Evolutionary conservation across 2,329 filamentous ascomycete genomes (phyloP).

Genomic region (Fusarium metavorans): DNA sequence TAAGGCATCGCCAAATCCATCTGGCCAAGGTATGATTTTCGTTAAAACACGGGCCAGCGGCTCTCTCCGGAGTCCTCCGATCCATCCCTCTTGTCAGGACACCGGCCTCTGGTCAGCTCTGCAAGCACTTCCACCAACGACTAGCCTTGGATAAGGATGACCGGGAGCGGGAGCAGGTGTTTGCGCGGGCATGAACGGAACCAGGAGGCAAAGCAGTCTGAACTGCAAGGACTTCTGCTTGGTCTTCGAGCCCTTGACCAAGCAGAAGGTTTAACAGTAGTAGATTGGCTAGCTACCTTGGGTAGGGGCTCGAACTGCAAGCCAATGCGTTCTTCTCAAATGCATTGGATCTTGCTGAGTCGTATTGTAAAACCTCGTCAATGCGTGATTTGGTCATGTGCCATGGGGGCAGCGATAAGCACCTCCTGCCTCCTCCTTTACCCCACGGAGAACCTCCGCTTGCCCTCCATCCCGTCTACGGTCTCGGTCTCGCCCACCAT

Average conservation of each 20-base stretch:
- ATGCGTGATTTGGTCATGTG: constrained; percentile 33
- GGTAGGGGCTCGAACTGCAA: no score
- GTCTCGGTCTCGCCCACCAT: constrained; percentile 4
- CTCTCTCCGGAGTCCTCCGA: constrained; percentile 39
- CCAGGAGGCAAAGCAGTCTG: constrained; percentile 1
- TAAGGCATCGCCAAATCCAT: constrained; percentile 26
- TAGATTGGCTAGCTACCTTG: no score
- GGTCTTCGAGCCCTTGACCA: no score
- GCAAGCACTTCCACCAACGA: constrained; percentile 33
- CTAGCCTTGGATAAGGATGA: constrained; percentile 18
- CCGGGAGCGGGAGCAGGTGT: constrained; percentile 5
- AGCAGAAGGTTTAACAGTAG: no score
- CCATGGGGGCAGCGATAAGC: constrained; percentile 13
- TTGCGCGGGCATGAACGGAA: constrained; percentile 28
- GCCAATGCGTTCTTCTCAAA: constrained; percentile 8
- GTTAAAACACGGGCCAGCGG: constrained; percentile 41
- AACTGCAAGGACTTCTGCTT: neutral
- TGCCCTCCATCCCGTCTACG: neutral
- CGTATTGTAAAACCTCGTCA: neutral
- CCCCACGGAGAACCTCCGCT: constrained; percentile 5
- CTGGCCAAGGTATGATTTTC: constrained; percentile 17
- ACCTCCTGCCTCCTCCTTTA: neutral
- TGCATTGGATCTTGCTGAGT: neutral
- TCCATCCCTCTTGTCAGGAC: constrained; percentile 16
- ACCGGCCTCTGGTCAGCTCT: constrained; percentile 26